Base-by-base conservation (phyloP, 2,329 filamentous ascomycete genomes). In the Aureobasidium sp. region DNA sequence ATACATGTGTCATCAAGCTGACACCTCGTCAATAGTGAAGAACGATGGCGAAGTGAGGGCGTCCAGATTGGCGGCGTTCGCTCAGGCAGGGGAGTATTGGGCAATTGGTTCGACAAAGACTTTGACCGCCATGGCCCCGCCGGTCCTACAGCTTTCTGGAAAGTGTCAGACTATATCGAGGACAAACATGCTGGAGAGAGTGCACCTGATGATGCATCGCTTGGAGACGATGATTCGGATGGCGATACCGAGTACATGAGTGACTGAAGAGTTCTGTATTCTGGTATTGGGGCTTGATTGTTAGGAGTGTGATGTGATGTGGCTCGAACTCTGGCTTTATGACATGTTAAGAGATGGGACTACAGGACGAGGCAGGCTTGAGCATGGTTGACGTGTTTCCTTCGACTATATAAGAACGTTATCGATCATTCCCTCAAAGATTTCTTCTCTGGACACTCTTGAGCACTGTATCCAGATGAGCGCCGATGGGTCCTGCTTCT, bases 131-230 rank as follows among this genome's bases (percentile, higher is more conserved):
- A 84, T 60, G 86, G 86, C 0, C 86, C 86, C 0, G 84, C 78
- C 2, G 86, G 86, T 0, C 86, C 86, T 1, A 88, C 84, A 1
- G 84, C 83, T 0, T 89, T 88, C 62, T 91, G 86, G 86, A 90
- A 90, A 68, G 72, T 84, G 10, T 78, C 74, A 3, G 54, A 56
- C 17, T 35, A 42, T 11, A 34, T 52, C 10, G 38, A 16, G 3
- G 54, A 55, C 2, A 39, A 56, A 14, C 54, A 56, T 16, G 39
- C 8, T 11, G 49, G 38, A 4, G 16, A 40, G 6, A 16, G 22
- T 29, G 48, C 7, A 4, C 30, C 8, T 22, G 48, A 39, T 17
- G 37, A 39, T 30, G 42, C 29, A 3, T 29, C 22, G 10, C 17
- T 49, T 17, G 52, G 53, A 1, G 55, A 52, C 12, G 45, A 47